These are phyloP conservation scores for Euphorbia pulcherrima DNA, from an alignment of 345 rosid species.

Conservation along the genomic window DNA sequence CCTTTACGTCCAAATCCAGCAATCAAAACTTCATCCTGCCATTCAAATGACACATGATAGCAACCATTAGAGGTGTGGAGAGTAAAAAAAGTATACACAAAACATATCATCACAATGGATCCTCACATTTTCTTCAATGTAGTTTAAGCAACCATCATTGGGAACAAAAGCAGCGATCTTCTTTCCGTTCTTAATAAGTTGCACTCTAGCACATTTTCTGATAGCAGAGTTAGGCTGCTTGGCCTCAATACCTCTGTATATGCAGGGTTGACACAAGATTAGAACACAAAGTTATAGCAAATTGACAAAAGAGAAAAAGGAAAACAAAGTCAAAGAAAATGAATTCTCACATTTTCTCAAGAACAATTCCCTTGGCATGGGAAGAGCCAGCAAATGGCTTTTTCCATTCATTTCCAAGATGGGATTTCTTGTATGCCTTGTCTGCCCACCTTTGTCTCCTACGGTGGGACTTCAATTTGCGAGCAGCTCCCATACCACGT, in stretches of 20 bases:
- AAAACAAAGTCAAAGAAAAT: neutral
- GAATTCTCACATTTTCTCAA: conserved; percentile 52
- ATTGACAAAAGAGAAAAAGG: neutral
- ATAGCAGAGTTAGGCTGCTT: conserved; percentile 99
- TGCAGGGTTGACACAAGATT: neutral
- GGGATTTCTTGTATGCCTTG: conserved; percentile 79
- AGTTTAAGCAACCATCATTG: conserved; percentile 94
- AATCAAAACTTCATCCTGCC: conserved; percentile 71
- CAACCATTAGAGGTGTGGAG: neutral
- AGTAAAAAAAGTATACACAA: neutral
- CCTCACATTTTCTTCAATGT: conserved; percentile 81
- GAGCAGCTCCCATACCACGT: conserved; percentile 79
- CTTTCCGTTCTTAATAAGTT: conserved; percentile 92
- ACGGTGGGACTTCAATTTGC: conserved; percentile 78
- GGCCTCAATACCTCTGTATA: conserved; percentile 86
- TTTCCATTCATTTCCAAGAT: conserved; percentile 91
- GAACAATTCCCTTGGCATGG: conserved; percentile 69
- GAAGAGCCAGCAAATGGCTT: conserved; percentile 75
- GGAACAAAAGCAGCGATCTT: conserved; percentile 97
- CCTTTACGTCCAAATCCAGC: conserved; percentile 86
- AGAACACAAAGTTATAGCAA: neutral
- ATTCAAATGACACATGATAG: neutral
- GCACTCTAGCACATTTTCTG: conserved; percentile 95
- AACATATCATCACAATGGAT: neutral
- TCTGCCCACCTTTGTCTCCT: conserved; percentile 91